Percentiles rank a stretch among this genome's conserved stretches.
Conservation (phyloP, 176 grass and related monocot species). For the Carex pumila region DNA sequence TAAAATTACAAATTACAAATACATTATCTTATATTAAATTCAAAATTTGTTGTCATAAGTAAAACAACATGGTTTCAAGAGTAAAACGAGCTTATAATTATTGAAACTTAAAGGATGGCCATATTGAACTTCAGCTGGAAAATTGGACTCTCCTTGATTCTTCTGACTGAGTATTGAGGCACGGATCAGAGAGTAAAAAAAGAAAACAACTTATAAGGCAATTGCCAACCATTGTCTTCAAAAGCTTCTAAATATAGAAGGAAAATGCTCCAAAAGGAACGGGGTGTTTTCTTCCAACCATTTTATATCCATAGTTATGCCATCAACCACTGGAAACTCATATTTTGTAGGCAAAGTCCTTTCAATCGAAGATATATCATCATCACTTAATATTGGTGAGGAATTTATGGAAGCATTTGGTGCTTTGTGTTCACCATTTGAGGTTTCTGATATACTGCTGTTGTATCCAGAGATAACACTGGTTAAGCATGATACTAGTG, state of each 20-base stretch:
- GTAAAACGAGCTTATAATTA: neutral
- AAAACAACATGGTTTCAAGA: neutral
- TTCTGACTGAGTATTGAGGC: neutral
- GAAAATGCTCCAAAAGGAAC: neutral
- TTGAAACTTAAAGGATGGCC: neutral
- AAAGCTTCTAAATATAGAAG: neutral
- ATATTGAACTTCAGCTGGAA: neutral
- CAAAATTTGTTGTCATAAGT: neutral
- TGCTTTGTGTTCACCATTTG: neutral
- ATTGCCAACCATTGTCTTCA: neutral
- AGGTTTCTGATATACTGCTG: neutral
- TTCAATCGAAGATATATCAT: neutral
- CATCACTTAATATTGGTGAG: neutral
- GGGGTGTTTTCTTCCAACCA: neutral
- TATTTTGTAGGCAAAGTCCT: neutral
- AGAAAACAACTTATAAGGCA: neutral
- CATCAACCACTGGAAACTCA: neutral
- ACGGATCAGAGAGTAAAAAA: neutral
- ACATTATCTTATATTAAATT: neutral
- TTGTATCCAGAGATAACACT: neutral
- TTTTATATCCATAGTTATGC: neutral
- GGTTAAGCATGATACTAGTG: conserved; percentile 9
- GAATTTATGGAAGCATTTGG: neutral
- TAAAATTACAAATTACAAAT: too few species aligned
- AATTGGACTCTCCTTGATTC: neutral